Evolutionary conservation across 164 flowering plant species (phyloP), one percentile per base, ranked within the genome.

Genomic region (Protea cynaroides): DNA sequence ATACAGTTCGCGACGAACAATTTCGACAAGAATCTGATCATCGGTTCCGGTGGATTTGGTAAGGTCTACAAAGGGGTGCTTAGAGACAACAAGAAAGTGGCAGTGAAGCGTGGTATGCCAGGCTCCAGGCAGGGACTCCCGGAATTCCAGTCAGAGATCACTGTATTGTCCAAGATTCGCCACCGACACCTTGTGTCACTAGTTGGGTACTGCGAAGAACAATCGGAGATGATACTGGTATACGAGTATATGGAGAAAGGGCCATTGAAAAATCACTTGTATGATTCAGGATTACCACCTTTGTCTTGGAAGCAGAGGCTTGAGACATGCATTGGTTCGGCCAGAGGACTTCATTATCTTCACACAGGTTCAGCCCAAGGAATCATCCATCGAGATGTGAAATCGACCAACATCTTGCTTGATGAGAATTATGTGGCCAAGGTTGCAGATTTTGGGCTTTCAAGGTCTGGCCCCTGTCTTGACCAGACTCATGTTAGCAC

Each of bases 1-100:
- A 25, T 90, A 55, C 79, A 82, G 36, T 22, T 51, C 37, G 92
- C 86, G 4, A 90, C 97, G 0, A 82, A 83, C 49, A 81, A 81
- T 63, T 90, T 90, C 43, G 83, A 88, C 74, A 77, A 75, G 72
- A 73, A 54, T 65, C 58, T 78, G 55, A 63, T 86, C 1, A 66
- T 90, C n/a, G 97, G 97, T 53, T 76, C 83, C 6, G 97, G 97
- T 37, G 97, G 97, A 34, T 90, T 90, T 70, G 97, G 97, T 7
- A 79, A 72, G 79, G 97, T 90, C 34, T 90, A 78, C 74, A 83
- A 80, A 68, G 97, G 84, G 57, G 82, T 78, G 56, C 84, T 90
- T 19, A 67, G 69, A 67, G 91, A 87, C 72, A 75, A 69, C 12
- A 77, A 80, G 9, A 83, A 76, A 63, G 83, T 90, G 53, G 97